Evolutionary conservation across 176 grass and related monocot species (phyloP), one percentile per base, ranked within the genome.

Genomic region (Eleusine indica): DNA sequence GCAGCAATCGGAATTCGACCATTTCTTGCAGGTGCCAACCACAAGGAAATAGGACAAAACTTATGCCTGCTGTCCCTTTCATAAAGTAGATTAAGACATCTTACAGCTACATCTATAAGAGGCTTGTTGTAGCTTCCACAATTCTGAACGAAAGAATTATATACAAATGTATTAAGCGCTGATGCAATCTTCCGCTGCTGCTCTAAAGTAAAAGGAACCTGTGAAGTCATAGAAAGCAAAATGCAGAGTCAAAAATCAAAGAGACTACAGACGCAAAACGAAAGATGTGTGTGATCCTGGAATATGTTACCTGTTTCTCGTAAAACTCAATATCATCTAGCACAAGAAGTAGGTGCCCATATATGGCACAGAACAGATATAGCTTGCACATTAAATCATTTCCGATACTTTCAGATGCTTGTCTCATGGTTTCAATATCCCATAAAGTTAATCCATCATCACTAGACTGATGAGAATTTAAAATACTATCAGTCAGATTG

Each of bases 271-370:
- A 81, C 3, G 16, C 32, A 79, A 19, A 66, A 22, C 46, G 35
- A 73, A 29, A 82, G 19, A 29, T 71, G 6, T 5, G 4, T 16
- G 71, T 17, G 21, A 19, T 3, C 7, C 17, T 40, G 32, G 29
- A 48, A 32, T 12, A 42, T 64, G 42, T 80, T 83, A 98, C 96
- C 93, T 98, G 96, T 53, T 93, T 93, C 66, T 98, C 96, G 65
- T 98, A 98, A 66, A 98, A 98, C 73, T 98, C 96, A 73, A 98
- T 93, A 80, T 98, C 96, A 83, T 98, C 93, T 76, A 98, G 85
- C 82, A 98, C 93, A 70, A 98, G 87, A 67, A 98, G 91, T 44
- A 95, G 74, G 77, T 98, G 96, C 76, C 86, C 91, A 85, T 98
- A 98, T 40, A 73, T 91, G 65, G 93, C 89, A 93, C 93, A 98